Conservation (phyloP, 768 basidiomycete species). For the Tylopilus sp. region DNA sequence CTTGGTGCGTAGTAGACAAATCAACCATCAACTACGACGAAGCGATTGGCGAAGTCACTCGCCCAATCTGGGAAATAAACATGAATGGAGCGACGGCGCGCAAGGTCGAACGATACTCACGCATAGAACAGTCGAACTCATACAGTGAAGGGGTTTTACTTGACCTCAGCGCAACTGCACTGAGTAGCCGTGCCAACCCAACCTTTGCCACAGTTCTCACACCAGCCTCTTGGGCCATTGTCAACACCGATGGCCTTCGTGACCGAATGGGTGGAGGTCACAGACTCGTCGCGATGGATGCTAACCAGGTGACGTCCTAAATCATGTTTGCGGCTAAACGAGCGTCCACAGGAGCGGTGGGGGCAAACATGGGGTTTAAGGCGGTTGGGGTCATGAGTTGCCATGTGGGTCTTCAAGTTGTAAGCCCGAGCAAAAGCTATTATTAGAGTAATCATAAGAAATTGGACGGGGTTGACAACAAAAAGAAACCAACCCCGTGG, state of each 20-base stretch:
- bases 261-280: slow-evolving; percentile 37
- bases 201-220: slow-evolving; percentile 70
- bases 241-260: slow-evolving; percentile 65
- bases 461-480: not conserved
- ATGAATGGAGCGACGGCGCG: slow-evolving; percentile 5
- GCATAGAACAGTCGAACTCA: slow-evolving; percentile 24
- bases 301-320: slow-evolving; percentile 85
- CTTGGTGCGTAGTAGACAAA: slow-evolving; percentile 31
- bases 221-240: slow-evolving; percentile 62
- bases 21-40: slow-evolving; percentile 39
- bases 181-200: slow-evolving; percentile 50
- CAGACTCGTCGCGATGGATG: slow-evolving; percentile 72
- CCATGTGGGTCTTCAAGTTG: slow-evolving; percentile 94
- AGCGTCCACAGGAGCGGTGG: slow-evolving; percentile 80
- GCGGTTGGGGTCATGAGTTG: slow-evolving; percentile 90
- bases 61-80: slow-evolving; percentile 27
- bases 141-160: slow-evolving; percentile 38
- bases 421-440: slow-evolving; percentile 89
- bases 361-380: slow-evolving; percentile 88
- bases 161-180: slow-evolving; percentile 65
- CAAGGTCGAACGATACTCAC: slow-evolving; percentile 14
- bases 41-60: slow-evolving; percentile 37
- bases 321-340: slow-evolving; percentile 94
- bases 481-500: slow-evolving; percentile 53
- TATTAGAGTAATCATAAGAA: slow-evolving; percentile 3